These are phyloP conservation scores for Xylariaceae sp. DNA, from an alignment of 2,329 filamentous ascomycete genomes.

Conservation along the genomic window DNA sequence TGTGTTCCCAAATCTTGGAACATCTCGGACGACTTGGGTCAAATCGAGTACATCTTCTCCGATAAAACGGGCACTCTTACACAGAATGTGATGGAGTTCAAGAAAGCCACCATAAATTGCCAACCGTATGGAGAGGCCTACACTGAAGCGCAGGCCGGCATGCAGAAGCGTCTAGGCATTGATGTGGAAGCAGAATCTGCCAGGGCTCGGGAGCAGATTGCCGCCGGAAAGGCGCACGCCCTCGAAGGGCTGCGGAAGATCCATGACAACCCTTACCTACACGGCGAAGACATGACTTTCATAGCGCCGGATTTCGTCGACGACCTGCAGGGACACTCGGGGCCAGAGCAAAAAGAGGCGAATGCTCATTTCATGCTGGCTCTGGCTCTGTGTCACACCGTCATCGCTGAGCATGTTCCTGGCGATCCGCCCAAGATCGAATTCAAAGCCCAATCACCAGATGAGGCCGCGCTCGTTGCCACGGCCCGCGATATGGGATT, in stretches of 20 bases:
- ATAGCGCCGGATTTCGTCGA: constrained; percentile 82
- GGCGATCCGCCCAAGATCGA: constrained; percentile 87
- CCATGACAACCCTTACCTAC: constrained; percentile 83
- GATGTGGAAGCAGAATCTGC: constrained; percentile 76
- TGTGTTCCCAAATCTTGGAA: constrained; percentile 99
- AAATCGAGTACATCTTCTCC: constrained; percentile 98
- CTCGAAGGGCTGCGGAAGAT: constrained; percentile 65
- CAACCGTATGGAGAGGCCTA: constrained; percentile 95
- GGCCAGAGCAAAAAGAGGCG: constrained; percentile 65
- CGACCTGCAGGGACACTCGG: constrained; percentile 72
- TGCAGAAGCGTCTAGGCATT: constrained; percentile 86
- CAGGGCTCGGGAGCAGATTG: constrained; percentile 69
- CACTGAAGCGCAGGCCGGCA: constrained; percentile 91
- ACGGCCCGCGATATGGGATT: constrained; percentile 95
- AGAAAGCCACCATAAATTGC: constrained; percentile 96
- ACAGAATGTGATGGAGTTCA: constrained; percentile 98
- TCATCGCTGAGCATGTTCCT: constrained; percentile 82
- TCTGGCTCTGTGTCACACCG: constrained; percentile 91
- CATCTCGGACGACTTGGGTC: constrained; percentile 93
- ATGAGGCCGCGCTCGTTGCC: constrained; percentile 88
- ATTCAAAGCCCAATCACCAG: constrained; percentile 95
- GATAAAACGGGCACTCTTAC: constrained; percentile 88
- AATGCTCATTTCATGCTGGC: constrained; percentile 91
- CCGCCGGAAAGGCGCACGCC: constrained; percentile 65
- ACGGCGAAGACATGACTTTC: constrained; percentile 86